phyloP scores from a whole-genome alignment of 805 yeast species.

The Diddensiella transvaalensis region DNA sequence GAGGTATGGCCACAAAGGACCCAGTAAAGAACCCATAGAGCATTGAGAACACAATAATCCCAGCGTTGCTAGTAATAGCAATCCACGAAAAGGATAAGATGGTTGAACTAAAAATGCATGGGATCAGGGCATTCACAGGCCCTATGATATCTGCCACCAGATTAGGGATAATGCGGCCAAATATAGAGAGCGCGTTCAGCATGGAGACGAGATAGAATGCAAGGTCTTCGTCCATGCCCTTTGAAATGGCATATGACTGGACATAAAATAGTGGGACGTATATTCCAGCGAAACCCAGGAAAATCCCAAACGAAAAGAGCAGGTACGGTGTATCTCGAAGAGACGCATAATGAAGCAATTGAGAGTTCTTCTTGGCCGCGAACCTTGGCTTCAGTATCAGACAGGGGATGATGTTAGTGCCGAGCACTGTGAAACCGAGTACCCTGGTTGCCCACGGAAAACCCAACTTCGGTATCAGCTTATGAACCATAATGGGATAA shows the following conservation, averaged over 20 bases:
- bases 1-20: constrained; percentile 32
- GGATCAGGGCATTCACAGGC: constrained; percentile 39
- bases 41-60: constrained; percentile 30
- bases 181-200: constrained; percentile 37
- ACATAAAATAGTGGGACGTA: constrained; percentile 35
- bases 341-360: constrained; percentile 22
- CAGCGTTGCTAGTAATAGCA: constrained; percentile 30
- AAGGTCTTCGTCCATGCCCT: constrained; percentile 22
- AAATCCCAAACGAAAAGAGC: constrained; percentile 22
- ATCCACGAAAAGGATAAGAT: constrained; percentile 38
- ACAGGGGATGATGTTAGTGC: constrained; percentile 24
- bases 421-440: constrained; percentile 41
- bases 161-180: constrained; percentile 52
- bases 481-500: constrained; percentile 46
- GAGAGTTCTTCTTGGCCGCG: constrained; percentile 25
- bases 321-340: constrained; percentile 21
- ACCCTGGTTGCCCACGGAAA: constrained; percentile 48
- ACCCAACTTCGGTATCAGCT: constrained; percentile 42
- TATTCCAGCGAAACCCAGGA: constrained; percentile 31
- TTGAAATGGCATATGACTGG: constrained; percentile 30
- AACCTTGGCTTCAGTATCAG: constrained; percentile 25
- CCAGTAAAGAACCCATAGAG: constrained; percentile 34
- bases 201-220: constrained; percentile 34
- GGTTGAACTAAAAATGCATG: constrained; percentile 30
- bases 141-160: constrained; percentile 47